A percentile compares a stretch with the other conserved stretches of the same genome.
Evolutionary conservation across 1,139 yeast species (phyloP).

Genomic region (Saccharomyces hybrid): DNA sequence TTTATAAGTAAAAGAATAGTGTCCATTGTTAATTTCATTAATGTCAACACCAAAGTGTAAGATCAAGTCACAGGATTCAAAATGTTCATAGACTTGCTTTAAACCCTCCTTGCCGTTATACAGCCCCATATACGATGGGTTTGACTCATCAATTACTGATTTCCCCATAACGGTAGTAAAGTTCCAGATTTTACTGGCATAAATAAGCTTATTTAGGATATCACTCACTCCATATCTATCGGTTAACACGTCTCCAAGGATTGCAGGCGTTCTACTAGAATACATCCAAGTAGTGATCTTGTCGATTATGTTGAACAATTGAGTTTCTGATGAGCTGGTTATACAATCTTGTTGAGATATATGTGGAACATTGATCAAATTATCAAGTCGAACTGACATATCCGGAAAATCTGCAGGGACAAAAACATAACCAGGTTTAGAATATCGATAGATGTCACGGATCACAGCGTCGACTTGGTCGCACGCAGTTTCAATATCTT

Average conservation of each 20-base stretch:
- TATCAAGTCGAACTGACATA: slow-evolving; percentile 37
- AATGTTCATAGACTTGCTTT: slow-evolving; percentile 15
- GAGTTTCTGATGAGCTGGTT: slow-evolving; percentile 14
- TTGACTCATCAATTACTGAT: slow-evolving; percentile 51
- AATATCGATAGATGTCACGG: slow-evolving; percentile 43
- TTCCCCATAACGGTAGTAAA: slow-evolving; percentile 27
- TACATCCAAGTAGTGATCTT: slow-evolving; percentile 46
- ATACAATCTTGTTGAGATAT: slow-evolving; percentile 14
- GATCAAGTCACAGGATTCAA: slow-evolving; percentile 38
- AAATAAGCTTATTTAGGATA: slow-evolving; percentile 41
- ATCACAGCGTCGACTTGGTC: slow-evolving; percentile 60
- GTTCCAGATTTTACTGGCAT: slow-evolving; percentile 33
- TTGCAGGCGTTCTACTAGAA: slow-evolving; percentile 48
- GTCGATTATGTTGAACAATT: slow-evolving; percentile 33
- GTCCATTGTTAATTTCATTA: slow-evolving; percentile 53
- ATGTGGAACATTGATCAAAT: slow-evolving; percentile 26
- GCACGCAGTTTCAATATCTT: slow-evolving; percentile 42
- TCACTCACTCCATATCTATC: slow-evolving; percentile 42
- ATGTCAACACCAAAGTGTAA: slow-evolving; percentile 46
- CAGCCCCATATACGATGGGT: slow-evolving; percentile 53
- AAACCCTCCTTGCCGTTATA: slow-evolving; percentile 34
- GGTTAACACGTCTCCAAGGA: slow-evolving; percentile 62
- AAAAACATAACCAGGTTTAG: slow-evolving; percentile 75
- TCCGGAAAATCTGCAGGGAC: slow-evolving; percentile 66
- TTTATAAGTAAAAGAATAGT: slow-evolving; percentile 31